A percentile compares a stretch with the other conserved stretches of the same genome.
Conservation (phyloP, 768 basidiomycete species). For the Podaxis sp. region DNA sequence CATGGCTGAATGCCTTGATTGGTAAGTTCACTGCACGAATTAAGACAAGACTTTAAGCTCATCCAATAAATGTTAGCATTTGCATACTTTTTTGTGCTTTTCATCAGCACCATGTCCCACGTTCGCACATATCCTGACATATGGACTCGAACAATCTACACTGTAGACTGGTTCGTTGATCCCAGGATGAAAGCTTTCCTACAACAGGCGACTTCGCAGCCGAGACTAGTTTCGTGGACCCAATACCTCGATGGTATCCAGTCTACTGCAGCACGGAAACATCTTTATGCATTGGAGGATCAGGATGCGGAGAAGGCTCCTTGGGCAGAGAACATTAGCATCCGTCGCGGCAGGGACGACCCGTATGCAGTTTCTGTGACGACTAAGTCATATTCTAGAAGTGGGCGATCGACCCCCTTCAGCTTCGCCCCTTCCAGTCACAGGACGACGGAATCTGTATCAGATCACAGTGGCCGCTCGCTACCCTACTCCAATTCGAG, state of each 20-base stretch:
- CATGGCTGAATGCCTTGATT: constrained; percentile 44
- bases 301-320: constrained; percentile 28
- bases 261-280: constrained; percentile 18
- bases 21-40: constrained; percentile 28
- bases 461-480: not conserved
- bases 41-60: not conserved
- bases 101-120: constrained; percentile 44
- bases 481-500: not conserved
- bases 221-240: constrained; percentile 8
- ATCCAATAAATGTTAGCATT: constrained; percentile 20
- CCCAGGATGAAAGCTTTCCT: constrained; percentile 2
- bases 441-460: not conserved
- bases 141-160: constrained; percentile 49
- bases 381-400: not conserved
- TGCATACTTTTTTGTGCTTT: constrained; percentile 51
- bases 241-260: constrained; percentile 26
- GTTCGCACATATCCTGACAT: constrained; percentile 35
- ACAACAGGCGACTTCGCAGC: not conserved
- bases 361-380: constrained; percentile 39
- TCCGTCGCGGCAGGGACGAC: constrained; percentile 53
- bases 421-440: not conserved
- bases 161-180: constrained; percentile 53
- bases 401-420: not conserved
- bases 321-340: constrained; percentile 42
- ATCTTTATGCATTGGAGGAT: constrained; percentile 11